Base-by-base conservation (phyloP, 169 alveolate species). In the Plasmodium ovale region DNA sequence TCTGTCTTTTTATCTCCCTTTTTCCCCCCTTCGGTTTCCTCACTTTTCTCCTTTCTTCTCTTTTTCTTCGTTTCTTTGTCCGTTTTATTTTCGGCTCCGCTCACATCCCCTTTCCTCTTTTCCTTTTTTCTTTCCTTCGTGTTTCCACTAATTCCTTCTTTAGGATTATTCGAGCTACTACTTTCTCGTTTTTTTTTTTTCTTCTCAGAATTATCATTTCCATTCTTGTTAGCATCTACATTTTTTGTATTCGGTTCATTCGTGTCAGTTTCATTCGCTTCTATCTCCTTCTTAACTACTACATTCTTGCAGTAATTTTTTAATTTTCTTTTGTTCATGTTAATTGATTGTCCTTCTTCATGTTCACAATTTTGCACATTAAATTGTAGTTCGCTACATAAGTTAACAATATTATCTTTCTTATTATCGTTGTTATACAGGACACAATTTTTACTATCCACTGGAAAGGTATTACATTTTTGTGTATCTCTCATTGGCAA, bases 401-500 rank as follows among this genome's bases (percentile, higher is more conserved):
- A 10, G 16, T 47, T 35, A 44, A 44, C 14, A 54, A 19, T 37
- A 7, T 25, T 47, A 3, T 9, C 37, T 9, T 23, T 25, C 3
- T 31, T 69, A 9, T 47, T 56, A 47, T 49, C 19, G 59, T 68
- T 12, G 33, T 21, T 44, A 3, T 44, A 44, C 12, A 35, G n/a
- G 27, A 10, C 25, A 53, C 33, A 33, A 21, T 44, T 27, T 31
- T 69, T 69, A 35, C 10, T 69, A 69, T 5, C 58, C 6, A 19
- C 3, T 64, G 14, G 21, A 14, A 65, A 56, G 25, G 25, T 49
- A 44, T 27, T 47, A 37, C 7, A 44, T 21, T 12, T 70, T 21
- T 70, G 65, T 33, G 37, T 10, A 49, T 49, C 54, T 35, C 25
- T 70, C 27, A n/a, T n/a, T n/a, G n/a, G n/a, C n/a, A n/a, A n/a